These are phyloP conservation scores for Dictyostelium intermedium DNA, from an alignment of 78 protist genomes.

Conservation along the genomic window DNA sequence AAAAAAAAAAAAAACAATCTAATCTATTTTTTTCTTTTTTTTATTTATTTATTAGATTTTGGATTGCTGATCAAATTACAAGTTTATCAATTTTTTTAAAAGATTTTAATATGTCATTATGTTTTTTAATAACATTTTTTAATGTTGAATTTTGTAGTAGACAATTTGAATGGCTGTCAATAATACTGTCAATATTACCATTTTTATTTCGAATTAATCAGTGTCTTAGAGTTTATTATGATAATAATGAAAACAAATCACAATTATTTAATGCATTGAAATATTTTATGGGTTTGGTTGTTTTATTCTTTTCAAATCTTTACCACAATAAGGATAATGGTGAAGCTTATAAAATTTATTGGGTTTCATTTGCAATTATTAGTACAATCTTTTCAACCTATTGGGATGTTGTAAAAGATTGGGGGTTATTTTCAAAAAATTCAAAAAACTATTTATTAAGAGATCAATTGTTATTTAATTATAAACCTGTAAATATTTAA, in stretches of 20 bases:
- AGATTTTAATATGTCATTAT: conserved; percentile 11
- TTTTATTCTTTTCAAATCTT: conserved; percentile 14
- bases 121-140: conserved; percentile 9
- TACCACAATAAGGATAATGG: not conserved
- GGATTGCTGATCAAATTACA: conserved; percentile 44
- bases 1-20: too few relatives aligned
- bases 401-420: conserved; percentile 39
- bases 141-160: not conserved
- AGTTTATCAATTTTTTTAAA: conserved; percentile 22
- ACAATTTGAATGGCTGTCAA: not conserved
- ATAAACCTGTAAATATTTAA: conserved; percentile 1
- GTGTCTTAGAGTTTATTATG: conserved; percentile 21
- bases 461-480: not conserved
- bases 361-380: conserved; percentile 5
- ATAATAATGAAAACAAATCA: not conserved
- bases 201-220: conserved; percentile 1
- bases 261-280: conserved; percentile 23
- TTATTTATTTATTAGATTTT: conserved; percentile 3
- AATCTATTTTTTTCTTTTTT: not conserved
- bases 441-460: not conserved
- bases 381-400: not conserved
- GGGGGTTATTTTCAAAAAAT: not conserved
- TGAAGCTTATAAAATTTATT: not conserved
- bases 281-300: conserved; percentile 15
- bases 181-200: conserved; percentile 1